These are phyloP conservation scores for Pythium oligandrum DNA, from an alignment of 352 stramenopile genomes.

Conservation along the genomic window DNA sequence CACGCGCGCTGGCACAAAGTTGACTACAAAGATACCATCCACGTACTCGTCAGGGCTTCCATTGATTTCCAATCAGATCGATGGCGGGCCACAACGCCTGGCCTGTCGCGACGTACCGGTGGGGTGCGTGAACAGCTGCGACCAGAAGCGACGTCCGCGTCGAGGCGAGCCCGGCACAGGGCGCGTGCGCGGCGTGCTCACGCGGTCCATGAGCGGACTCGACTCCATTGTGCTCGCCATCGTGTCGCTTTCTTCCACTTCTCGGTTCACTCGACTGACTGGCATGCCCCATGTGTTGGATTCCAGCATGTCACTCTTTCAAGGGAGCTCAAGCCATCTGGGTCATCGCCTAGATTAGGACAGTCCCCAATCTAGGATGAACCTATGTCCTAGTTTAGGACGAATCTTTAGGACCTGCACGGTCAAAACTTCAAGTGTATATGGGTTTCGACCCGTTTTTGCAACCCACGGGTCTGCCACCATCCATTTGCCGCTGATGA, in stretches of 20 bases:
- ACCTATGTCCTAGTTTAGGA: too few relatives aligned
- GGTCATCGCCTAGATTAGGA: conserved; percentile 1
- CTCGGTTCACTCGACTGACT: too few relatives aligned
- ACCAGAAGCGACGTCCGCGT: conserved; percentile 21
- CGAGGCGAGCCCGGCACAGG: conserved; percentile 8
- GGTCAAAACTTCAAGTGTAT: conserved; percentile 1
- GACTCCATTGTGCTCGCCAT: conserved; percentile 8
- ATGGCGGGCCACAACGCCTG: background rate
- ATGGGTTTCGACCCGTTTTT: too few relatives aligned
- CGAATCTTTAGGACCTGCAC: too few relatives aligned
- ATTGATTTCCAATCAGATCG: conserved; percentile 2
- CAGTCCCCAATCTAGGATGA: background rate
- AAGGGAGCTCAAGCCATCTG: background rate
- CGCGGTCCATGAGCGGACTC: conserved; percentile 15
- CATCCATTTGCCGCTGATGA: background rate
- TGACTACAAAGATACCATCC: background rate
- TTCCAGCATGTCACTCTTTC: too few relatives aligned
- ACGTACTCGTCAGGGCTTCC: too few relatives aligned
- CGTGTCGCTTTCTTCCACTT: too few relatives aligned
- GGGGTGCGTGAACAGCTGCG: conserved; percentile 14
- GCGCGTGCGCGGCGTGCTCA: conserved; percentile 10
- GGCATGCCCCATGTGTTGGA: too few relatives aligned
- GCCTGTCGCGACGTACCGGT: conserved; percentile 7
- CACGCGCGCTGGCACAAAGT: conserved; percentile 40
- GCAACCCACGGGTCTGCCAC: too few relatives aligned